Conservation (phyloP, 495 filamentous ascomycete genomes). For the Penicillium bovifimosum region DNA sequence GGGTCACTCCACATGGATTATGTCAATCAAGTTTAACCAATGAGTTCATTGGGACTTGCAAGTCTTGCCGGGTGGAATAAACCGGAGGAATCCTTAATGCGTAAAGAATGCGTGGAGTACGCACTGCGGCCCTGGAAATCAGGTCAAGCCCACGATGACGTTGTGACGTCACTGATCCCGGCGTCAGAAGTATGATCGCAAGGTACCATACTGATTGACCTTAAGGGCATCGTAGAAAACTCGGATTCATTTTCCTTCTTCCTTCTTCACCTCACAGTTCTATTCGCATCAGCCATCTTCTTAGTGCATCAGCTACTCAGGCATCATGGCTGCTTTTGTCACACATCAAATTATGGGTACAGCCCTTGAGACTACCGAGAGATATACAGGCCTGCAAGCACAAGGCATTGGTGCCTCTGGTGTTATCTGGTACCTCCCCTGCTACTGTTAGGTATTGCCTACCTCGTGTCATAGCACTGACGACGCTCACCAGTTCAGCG, state of each 20-base stretch:
- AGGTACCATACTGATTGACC: no score
- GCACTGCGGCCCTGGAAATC: not conserved
- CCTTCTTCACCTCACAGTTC: not conserved
- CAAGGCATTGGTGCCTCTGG: not conserved
- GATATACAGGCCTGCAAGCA: not conserved
- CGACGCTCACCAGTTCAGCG: not conserved
- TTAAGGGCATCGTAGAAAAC: no score
- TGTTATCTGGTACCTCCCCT: not conserved
- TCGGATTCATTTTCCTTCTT: not conserved
- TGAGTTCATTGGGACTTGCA: not conserved
- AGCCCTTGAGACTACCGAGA: not conserved
- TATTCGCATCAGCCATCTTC: no score
- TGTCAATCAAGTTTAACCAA: not conserved
- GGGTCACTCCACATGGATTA: no score
- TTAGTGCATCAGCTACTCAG: not conserved
- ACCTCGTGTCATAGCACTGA: not conserved
- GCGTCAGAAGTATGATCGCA: no score
- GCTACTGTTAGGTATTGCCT: not conserved
- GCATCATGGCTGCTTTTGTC: not conserved
- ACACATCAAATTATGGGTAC: slow-evolving; percentile 1
- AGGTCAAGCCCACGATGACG: not conserved
- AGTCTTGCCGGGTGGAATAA: not conserved
- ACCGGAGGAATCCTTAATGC: not conserved
- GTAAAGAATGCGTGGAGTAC: not conserved
- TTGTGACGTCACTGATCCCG: not conserved